Percentiles rank a stretch among this genome's conserved stretches.
Evolutionary conservation across 139 green algal genomes (phyloP).

Genomic region (Micractinium conductrix): DNA sequence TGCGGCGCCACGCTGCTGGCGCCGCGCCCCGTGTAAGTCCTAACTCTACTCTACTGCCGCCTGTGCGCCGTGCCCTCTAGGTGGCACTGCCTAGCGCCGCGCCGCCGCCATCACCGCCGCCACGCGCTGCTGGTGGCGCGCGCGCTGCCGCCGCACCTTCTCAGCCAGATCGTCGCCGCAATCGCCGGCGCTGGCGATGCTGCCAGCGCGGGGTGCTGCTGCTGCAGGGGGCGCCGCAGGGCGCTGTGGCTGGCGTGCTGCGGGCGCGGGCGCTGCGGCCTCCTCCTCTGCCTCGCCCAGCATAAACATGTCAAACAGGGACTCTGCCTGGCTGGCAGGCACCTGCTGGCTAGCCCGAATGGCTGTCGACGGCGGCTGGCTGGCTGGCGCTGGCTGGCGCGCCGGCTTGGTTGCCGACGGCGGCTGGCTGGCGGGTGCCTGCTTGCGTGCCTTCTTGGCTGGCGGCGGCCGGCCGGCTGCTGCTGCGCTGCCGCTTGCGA

Average conservation of each 20-base stretch:
- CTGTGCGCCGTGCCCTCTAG: too few species aligned
- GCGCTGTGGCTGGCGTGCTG: too few species aligned
- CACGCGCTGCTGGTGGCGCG: background rate
- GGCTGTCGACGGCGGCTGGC: background rate
- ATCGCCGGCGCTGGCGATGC: background rate
- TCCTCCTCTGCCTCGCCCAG: background rate
- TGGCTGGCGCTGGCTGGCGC: background rate
- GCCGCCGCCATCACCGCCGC: background rate
- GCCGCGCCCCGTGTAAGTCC: too few species aligned
- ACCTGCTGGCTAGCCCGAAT: background rate
- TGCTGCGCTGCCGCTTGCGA: too few species aligned
- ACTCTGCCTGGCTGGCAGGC: slow-evolving; percentile 7
- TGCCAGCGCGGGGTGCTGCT: too few species aligned
- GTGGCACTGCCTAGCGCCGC: background rate
- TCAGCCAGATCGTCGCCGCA: background rate
- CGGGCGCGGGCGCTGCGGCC: too few species aligned
- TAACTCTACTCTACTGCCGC: too few species aligned
- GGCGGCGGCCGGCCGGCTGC: background rate
- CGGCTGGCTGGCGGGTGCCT: background rate
- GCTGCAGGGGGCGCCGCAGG: too few species aligned
- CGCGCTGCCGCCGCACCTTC: background rate
- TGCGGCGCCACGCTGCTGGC: background rate
- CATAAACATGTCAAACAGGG: slow-evolving; percentile 32
- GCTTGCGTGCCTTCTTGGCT: background rate
- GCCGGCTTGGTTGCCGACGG: background rate